Evolutionary conservation across 495 filamentous ascomycete genomes (phyloP), one percentile per base, ranked within the genome.

Genomic region (Penicillium crystallinum): DNA sequence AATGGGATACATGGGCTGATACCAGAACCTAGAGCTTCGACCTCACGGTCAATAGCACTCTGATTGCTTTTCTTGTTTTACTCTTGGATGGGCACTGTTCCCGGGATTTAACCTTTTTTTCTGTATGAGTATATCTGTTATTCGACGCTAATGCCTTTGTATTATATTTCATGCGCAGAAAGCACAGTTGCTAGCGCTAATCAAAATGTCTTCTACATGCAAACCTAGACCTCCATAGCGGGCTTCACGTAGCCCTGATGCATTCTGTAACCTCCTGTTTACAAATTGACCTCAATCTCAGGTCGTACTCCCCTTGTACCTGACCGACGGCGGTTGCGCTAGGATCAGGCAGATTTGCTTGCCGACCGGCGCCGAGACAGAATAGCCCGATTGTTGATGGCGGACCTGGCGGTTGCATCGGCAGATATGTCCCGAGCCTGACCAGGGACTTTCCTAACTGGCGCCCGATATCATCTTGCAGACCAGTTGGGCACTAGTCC

Each of bases 1-100:
- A 57, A 57, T 67, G 70, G 68, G 62, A 72, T 71, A 61, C 66
- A 72, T 68, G 69, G 72, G 59, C 63, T 75, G 68, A 74, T 75
- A 75, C 72, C 71, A 74, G 65, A 58, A 63, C 55, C 52, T 74
- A 73, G 71, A 73, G 60, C 61, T 61, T 61, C 57, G 71, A 72
- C 72, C 71, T 69, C 74, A 55, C 71, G 69, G 72, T 74, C 70
- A 62, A 59, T 59, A 53, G 50, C 57, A 66, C 54, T 63, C 54
- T 51, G 59, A 47, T 50, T 60, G 50, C 42, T 58, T 53, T 59
- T 64, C 60, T 57, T 62, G 58, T 65, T 58, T 49, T 64, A 44
- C 34, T 55, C 29, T 48, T 41, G 48, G 37, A 49, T 49, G 33
- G 49, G 39, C 30, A 14, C 12, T 60, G 35, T 35, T 47, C 37